Evolutionary conservation across 768 basidiomycete species (phyloP).

Genomic region (Phylloporus arenicola): DNA sequence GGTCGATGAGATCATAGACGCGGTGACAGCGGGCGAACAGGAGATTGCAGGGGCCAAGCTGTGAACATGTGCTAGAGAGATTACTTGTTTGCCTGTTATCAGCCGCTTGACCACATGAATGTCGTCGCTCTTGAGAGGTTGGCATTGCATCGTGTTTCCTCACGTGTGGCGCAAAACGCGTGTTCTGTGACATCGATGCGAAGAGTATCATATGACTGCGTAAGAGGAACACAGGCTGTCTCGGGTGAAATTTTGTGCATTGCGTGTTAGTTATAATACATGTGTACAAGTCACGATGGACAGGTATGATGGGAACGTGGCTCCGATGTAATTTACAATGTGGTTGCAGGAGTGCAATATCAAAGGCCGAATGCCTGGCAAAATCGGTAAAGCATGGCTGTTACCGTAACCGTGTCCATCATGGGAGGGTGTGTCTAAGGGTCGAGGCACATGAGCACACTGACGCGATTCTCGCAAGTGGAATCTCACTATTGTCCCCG

Average conservation of each 20-base stretch:
- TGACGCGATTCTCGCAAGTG: conserved; percentile 17
- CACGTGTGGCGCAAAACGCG: conserved; percentile 30
- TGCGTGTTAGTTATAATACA: conserved; percentile 30
- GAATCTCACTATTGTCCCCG: conserved; percentile 67
- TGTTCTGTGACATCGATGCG: conserved; percentile 22
- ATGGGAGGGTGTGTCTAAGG: conserved; percentile 78
- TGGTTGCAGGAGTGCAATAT: conserved; percentile 24
- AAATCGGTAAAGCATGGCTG: conserved; percentile 81
- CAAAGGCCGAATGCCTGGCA: conserved; percentile 49
- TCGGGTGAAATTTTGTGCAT: conserved; percentile 23
- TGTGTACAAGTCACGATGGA: conserved; percentile 25
- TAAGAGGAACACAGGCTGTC: conserved; percentile 17
- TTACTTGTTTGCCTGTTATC: conserved; percentile 28
- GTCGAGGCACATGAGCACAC: conserved; percentile 19
- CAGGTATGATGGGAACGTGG: conserved; percentile 28
- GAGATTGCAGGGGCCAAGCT: conserved; percentile 52
- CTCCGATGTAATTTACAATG: conserved; percentile 29
- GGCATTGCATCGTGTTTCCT: conserved; percentile 27
- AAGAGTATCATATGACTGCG: conserved; percentile 16
- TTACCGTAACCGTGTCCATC: conserved; percentile 84
- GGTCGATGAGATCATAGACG: conserved; percentile 76
- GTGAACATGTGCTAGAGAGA: conserved; percentile 33
- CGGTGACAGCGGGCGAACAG: conserved; percentile 47
- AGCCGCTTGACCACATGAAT: conserved; percentile 26
- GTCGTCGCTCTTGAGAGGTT: conserved; percentile 16